Evolutionary conservation across 1,284 basidiomycete species (phyloP).

Genomic region (Cryptococcus maquisensis): DNA sequence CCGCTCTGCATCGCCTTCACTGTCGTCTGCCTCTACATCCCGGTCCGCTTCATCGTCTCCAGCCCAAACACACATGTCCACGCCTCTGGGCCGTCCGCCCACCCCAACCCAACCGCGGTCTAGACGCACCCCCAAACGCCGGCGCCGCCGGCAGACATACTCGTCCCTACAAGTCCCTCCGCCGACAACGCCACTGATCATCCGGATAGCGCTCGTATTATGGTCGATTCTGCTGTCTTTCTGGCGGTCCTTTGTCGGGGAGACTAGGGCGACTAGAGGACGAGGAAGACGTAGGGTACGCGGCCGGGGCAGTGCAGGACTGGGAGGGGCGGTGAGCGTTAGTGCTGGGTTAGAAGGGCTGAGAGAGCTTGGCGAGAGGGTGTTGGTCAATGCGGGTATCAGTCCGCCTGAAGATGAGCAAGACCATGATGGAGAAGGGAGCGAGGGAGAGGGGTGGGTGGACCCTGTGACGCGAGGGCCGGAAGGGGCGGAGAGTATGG

Average conservation of each 20-base stretch:
- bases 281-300: conserved; percentile 4
- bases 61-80: conserved; percentile 9
- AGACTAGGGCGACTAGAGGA: conserved; percentile 37
- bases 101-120: conserved; percentile 1
- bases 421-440: conserved; percentile 15
- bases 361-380: conserved; percentile 14
- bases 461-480: conserved; percentile 44
- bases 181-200: conserved; percentile 37
- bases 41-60: conserved; percentile 7
- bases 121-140: conserved; percentile 1
- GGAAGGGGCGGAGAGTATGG: conserved; percentile 12
- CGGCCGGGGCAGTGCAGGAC: not conserved
- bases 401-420: not conserved
- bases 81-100: not conserved
- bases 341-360: conserved; percentile 6
- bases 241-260: conserved; percentile 43
- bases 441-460: conserved; percentile 28
- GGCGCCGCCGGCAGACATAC: conserved; percentile 19
- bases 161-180: conserved; percentile 39
- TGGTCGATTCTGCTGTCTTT: conserved; percentile 43
- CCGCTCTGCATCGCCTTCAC: not conserved
- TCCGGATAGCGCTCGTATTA: conserved; percentile 38
- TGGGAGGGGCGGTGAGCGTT: not conserved
- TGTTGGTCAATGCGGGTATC: conserved; percentile 15
- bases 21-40: conserved; percentile 1